Base-by-base conservation (phyloP, 164 flowering plant genomes). In the Aristolochia californica region DNA sequence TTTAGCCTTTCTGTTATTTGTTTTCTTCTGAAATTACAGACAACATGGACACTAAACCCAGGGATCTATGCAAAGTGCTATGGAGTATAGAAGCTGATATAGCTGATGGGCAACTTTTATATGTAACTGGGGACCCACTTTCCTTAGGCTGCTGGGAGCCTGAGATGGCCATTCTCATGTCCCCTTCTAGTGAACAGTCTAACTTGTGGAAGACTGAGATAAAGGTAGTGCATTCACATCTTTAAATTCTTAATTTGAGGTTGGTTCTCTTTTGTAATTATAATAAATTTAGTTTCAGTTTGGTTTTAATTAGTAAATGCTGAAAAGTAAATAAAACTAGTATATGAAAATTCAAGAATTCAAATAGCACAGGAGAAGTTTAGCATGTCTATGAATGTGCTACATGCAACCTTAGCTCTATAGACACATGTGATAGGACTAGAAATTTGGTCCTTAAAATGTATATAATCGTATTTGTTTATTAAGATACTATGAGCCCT, bases 11-110 rank as follows among this genome's bases (percentile, higher is more conserved):
- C 11, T 48, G 17, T 53, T 26, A 11, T 16, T 28, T 13, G 9
- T 53, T 18, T 53, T 34, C 28, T 56, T 47, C 51, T 58, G 24
- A 27, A 68, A 58, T 70, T 55, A 58, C 71, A 74, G 73, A 72
- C 44, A 64, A 60, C 49, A 68, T 77, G 59, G 51, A 30, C 48
- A 26, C 58, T 30, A 24, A 59, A 48, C 17, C 14, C 17, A 50
- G 58, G 67, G 77, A 66, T 59, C 43, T 58, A 50, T 73, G 82
- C 70, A 70, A 74, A 67, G 68, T 81, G 20, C 67, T 75, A 57
- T 83, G 85, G 87, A 73, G 66, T 26, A 43, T 81, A 53, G 83
- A 80, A 73, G 83, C 87, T 47, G 83, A 83, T 74, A 48, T 82
- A 72, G 71, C 52, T 52, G 79, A 77, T 61, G 87, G 77, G 56